Conservation (phyloP, 2,329 filamentous ascomycete genomes). For the Arthrobotrys sphaeroides region DNA sequence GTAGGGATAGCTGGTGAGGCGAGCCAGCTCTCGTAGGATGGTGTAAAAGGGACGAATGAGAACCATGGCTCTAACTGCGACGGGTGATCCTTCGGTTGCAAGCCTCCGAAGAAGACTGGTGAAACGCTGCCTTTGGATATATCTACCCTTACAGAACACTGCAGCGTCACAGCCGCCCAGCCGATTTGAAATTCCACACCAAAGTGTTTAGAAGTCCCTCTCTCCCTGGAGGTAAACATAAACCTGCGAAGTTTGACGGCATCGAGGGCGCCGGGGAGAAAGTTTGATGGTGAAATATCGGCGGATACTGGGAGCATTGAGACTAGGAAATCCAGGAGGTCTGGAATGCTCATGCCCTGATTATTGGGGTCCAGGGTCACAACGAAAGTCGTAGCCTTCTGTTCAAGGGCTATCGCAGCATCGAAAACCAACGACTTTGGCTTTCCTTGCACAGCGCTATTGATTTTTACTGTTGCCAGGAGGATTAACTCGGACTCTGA, state of each 20-base stretch:
- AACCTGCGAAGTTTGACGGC: slow-evolving; percentile 15
- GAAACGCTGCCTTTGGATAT: background rate
- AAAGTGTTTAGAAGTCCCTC: background rate
- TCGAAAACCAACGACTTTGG: background rate
- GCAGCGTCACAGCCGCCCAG: slow-evolving; percentile 1
- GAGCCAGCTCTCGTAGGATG: slow-evolving; percentile 4
- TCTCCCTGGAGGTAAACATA: background rate
- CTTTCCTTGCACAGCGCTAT: background rate
- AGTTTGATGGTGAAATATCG: slow-evolving; percentile 1
- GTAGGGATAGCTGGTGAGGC: background rate
- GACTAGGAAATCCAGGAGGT: background rate
- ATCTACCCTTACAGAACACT: background rate
- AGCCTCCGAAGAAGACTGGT: background rate
- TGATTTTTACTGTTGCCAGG: background rate
- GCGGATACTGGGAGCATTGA: background rate
- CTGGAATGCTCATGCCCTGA: background rate
- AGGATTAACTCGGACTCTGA: background rate
- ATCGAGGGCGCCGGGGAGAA: slow-evolving; percentile 4
- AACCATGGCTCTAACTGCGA: background rate
- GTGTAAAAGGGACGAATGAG: background rate
- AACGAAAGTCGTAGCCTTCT: background rate
- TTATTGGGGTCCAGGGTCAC: slow-evolving; percentile 3
- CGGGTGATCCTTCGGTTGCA: background rate
- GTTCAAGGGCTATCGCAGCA: background rate
- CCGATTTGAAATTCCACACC: slow-evolving; percentile 1